Conservation (phyloP, 306 rosid species). For the Oxytropis ochrocephala region DNA sequence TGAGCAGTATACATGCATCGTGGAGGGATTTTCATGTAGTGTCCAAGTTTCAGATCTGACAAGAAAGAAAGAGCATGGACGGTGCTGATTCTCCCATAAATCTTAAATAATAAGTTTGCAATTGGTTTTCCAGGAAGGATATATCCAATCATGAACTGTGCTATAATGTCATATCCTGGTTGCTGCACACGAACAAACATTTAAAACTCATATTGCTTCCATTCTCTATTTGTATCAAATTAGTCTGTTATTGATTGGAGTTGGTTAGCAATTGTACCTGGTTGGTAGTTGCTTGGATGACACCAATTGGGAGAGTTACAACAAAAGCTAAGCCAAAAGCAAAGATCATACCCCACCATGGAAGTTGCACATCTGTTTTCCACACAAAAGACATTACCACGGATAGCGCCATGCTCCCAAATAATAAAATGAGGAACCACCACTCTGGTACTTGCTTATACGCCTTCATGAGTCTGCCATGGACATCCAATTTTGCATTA, state of each 20-base stretch:
- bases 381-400: conserved; percentile 67
- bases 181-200: conserved; percentile 53
- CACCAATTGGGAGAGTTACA: conserved; percentile 95
- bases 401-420: conserved; percentile 62
- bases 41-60: conserved; percentile 94
- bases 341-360: conserved; percentile 98
- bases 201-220: neutral
- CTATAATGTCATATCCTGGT: conserved; percentile 98
- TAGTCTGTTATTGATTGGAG: neutral
- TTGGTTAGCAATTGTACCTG: conserved; percentile 41
- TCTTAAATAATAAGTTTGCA: conserved; percentile 89
- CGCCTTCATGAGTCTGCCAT: conserved; percentile 74
- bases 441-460: conserved; percentile 93
- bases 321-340: conserved; percentile 78
- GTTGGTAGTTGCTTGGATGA: conserved; percentile 98
- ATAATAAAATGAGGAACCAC: conserved; percentile 77
- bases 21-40: conserved; percentile 98
- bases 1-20: conserved; percentile 90
- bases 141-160: conserved; percentile 93
- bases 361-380: conserved; percentile 76
- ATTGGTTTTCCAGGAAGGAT: conserved; percentile 93
- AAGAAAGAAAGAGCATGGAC: conserved; percentile 95
- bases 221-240: conserved; percentile 5
- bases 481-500: conserved; percentile 65
- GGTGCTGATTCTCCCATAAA: conserved; percentile 95